Percentiles rank a stretch among this genome's conserved stretches.
phyloP scores from a whole-genome alignment of 768 basidiomycete genomes.

The Boletellus ananiceps region DNA sequence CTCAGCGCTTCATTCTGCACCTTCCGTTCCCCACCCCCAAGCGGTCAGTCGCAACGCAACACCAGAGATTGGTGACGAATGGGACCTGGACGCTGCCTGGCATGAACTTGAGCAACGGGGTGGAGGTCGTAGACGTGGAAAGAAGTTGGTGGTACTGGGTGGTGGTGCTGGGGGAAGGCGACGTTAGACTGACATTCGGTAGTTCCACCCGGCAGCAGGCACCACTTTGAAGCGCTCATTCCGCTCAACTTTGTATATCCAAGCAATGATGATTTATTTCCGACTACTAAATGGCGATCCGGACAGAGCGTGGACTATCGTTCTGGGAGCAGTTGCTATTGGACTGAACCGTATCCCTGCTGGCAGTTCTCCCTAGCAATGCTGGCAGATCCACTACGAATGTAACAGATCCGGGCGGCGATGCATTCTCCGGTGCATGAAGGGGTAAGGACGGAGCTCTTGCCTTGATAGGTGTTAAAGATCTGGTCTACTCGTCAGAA shows the following conservation, averaged over 20 bases:
- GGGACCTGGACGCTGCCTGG: conserved; percentile 77
- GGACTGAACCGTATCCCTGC: conserved; percentile 62
- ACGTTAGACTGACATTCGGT: conserved; percentile 22
- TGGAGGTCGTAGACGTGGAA: conserved; percentile 54
- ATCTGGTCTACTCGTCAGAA: conserved; percentile 34
- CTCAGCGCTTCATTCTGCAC: conserved; percentile 58
- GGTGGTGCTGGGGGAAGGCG: conserved; percentile 55
- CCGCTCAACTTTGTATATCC: conserved; percentile 11
- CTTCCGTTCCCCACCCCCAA: conserved; percentile 44
- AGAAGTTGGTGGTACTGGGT: conserved; percentile 68
- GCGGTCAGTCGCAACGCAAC: conserved; percentile 24
- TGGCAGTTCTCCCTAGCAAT: conserved; percentile 58
- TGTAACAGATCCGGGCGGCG: conserved; percentile 71
- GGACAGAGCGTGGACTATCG: background rate
- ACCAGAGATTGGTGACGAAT: conserved; percentile 50
- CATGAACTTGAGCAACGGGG: conserved; percentile 69
- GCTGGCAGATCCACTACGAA: conserved; percentile 65
- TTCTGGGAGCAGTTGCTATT: conserved; percentile 21
- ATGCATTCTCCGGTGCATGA: conserved; percentile 59
- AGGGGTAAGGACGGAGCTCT: conserved; percentile 50
- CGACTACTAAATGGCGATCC: no score
- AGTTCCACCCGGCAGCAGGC: background rate
- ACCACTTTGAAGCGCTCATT: background rate
- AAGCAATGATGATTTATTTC: background rate
- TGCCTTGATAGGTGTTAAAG: conserved; percentile 71